Conservation (phyloP, 2,329 filamentous ascomycete species). For the Cyphellophora europaea region DNA sequence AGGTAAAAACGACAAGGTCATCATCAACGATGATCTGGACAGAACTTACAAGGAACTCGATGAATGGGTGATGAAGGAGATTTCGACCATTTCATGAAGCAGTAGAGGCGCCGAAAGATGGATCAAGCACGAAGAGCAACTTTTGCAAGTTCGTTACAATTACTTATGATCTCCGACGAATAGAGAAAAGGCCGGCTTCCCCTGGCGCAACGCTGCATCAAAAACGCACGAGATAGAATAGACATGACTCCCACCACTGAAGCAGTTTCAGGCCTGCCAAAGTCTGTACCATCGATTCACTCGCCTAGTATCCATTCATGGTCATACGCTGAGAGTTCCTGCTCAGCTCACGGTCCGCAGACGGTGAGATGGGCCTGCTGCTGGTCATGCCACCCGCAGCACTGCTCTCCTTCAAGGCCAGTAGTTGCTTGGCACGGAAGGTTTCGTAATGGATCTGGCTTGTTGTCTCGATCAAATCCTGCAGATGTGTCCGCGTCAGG, state of each 20-base stretch:
- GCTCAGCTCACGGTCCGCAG: conserved; percentile 92
- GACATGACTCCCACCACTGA: conserved; percentile 2
- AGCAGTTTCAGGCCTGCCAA: conserved; percentile 7
- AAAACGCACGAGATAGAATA: neutral
- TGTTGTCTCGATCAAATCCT: conserved; percentile 98
- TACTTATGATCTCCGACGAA: conserved; percentile 13
- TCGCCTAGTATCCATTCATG: conserved; percentile 89
- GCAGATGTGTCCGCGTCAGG: conserved; percentile 92
- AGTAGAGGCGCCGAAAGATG: neutral
- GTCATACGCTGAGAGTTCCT: conserved; percentile 94
- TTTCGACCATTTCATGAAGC: conserved; percentile 3
- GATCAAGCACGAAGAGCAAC: neutral
- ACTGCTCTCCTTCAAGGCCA: conserved; percentile 97
- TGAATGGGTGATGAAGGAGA: conserved; percentile 36
- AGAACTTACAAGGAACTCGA: conserved; percentile 46
- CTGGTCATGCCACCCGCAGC: conserved; percentile 62
- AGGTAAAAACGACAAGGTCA: conserved; percentile 55
- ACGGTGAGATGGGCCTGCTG: conserved; percentile 88
- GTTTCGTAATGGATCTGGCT: conserved; percentile 99
- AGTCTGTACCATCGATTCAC: too few relatives aligned
- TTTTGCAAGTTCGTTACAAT: conserved; percentile 10
- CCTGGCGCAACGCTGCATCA: conserved; percentile 16
- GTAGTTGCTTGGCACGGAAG: conserved; percentile 97
- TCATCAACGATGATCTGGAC: conserved; percentile 58
- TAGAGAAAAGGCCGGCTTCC: conserved; percentile 19